Evolutionary conservation across 2,329 filamentous ascomycete species (phyloP).

Genomic region (Fusarium staphyleae): DNA sequence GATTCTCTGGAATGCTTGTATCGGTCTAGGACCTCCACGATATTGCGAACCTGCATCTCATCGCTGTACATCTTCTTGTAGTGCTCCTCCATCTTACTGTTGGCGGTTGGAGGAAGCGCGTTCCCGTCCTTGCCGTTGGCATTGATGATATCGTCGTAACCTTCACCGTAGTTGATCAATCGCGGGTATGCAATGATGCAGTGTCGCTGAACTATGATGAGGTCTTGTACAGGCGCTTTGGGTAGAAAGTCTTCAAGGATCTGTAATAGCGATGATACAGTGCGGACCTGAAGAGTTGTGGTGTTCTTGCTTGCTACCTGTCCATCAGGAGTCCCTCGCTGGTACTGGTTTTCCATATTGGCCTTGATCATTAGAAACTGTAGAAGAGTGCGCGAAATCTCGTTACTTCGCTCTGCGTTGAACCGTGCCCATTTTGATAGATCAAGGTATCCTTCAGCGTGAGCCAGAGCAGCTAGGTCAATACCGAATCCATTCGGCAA

Average conservation of each 20-base stretch:
- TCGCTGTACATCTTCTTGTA: slow-evolving; percentile 98
- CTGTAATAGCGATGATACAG: slow-evolving; percentile 79
- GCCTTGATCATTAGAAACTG: slow-evolving; percentile 88
- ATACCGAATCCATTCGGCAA: slow-evolving; percentile 84
- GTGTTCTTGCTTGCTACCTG: slow-evolving; percentile 65
- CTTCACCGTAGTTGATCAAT: slow-evolving; percentile 95
- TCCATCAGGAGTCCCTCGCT: slow-evolving; percentile 69
- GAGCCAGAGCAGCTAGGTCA: slow-evolving; percentile 84
- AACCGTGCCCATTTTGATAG: slow-evolving; percentile 81
- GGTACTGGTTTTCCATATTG: slow-evolving; percentile 77
- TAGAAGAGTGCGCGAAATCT: slow-evolving; percentile 74
- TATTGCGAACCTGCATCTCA: slow-evolving; percentile 83
- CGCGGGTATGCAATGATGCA: slow-evolving; percentile 94
- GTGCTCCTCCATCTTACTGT: slow-evolving; percentile 93
- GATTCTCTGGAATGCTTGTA: slow-evolving; percentile 89
- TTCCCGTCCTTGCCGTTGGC: slow-evolving; percentile 84
- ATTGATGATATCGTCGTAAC: slow-evolving; percentile 90
- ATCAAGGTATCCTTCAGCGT: slow-evolving; percentile 81
- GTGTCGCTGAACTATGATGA: slow-evolving; percentile 81
- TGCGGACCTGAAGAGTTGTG: slow-evolving; percentile 82
- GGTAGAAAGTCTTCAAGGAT: slow-evolving; percentile 77
- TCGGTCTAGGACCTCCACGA: slow-evolving; percentile 82
- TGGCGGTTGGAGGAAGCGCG: slow-evolving; percentile 76
- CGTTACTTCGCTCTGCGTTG: slow-evolving; percentile 69
- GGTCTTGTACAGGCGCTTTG: slow-evolving; percentile 66